Evolutionary conservation across 345 rosid species (phyloP), one percentile per base, ranked within the genome.

Genomic region (Orychophragmus violaceus): DNA sequence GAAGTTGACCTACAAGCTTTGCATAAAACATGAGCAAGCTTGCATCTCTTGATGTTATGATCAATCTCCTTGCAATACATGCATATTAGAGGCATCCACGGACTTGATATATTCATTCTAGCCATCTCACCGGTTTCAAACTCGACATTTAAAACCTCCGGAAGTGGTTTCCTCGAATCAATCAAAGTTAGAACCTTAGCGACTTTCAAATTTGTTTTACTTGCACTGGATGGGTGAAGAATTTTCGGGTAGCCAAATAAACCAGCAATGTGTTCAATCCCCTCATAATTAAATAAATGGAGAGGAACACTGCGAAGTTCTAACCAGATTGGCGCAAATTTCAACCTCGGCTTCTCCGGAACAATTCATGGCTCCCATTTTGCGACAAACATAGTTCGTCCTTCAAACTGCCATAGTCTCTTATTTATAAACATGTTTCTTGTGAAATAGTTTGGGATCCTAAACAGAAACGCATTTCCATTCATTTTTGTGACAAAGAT

Each of bases 391-490:
- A 53, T 29, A 0, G 59, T 53, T 0, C 4, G 14, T 0, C 59
- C 59, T 0, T 53, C 37, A 0, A 53, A 16, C 2, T 53, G 8
- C 59, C 59, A 53, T 0, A 53, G 2, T 0, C n/a, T 0, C 2
- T 53, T 37, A 0, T 0, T 14, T 0, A 53, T 0, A 0, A 53
- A 37, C 0, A 4, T 0, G 0, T 3, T 4, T 2, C 39, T 8
- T 0, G 22, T 50, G 1, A 0, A 0, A 0, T 1, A 0, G 0
- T 50, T 53, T 0, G n/a, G 59, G 0, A 53, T 53, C 0, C n/a
- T 1, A 0, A 53, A 28, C 0, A 29, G 8, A 2, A 8, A 29
- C 1, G 23, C 0, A 3, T 4, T 16, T 0, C 4, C 23, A 1
- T 29, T 8, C 13, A 17, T 9, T 2, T 29, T 53, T n/a, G n/a